Evolutionary conservation across 108 stramenopile genomes (phyloP).

Genomic region (Seminavis robusta): DNA sequence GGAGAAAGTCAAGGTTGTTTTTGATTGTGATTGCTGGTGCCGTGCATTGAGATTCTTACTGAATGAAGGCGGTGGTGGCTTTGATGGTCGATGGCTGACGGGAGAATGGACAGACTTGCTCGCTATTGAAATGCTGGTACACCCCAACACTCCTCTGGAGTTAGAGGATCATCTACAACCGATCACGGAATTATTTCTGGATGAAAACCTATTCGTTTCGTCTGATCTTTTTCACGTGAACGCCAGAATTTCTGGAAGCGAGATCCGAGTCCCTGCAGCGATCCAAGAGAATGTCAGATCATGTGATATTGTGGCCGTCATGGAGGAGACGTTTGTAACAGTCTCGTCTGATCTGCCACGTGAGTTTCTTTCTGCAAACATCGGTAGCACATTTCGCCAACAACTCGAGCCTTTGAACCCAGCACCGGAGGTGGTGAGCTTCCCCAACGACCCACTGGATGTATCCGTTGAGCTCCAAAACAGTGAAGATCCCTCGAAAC

Average conservation of each 20-base stretch:
- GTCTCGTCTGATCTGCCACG: conserved; percentile 60
- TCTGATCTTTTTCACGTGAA: conserved; percentile 65
- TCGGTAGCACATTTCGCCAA: conserved; percentile 41
- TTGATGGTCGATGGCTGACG: conserved; percentile 60
- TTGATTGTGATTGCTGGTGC: conserved; percentile 41
- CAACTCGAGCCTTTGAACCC: no score
- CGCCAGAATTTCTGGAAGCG: conserved; percentile 41
- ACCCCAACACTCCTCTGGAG: conserved; percentile 20
- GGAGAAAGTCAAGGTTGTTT: conserved; percentile 48
- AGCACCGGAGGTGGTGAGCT: conserved; percentile 25
- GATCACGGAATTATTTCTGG: conserved; percentile 39
- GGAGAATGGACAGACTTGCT: conserved; percentile 65
- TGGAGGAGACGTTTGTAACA: conserved; percentile 49
- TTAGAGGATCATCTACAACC: conserved; percentile 57
- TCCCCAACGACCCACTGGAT: conserved; percentile 69
- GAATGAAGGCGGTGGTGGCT: conserved; percentile 30
- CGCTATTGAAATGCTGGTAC: conserved; percentile 40
- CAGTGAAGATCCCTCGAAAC: conserved; percentile 15
- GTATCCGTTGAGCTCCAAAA: conserved; percentile 37
- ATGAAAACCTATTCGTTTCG: conserved; percentile 49
- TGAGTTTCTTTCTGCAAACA: conserved; percentile 55
- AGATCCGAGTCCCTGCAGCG: conserved; percentile 46
- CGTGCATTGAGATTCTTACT: conserved; percentile 28
- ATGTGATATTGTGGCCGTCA: conserved; percentile 41
- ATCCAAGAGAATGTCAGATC: conserved; percentile 39